These are phyloP conservation scores for Carpinus fangiana DNA, from an alignment of 306 rosid genomes.

Conservation along the genomic window DNA sequence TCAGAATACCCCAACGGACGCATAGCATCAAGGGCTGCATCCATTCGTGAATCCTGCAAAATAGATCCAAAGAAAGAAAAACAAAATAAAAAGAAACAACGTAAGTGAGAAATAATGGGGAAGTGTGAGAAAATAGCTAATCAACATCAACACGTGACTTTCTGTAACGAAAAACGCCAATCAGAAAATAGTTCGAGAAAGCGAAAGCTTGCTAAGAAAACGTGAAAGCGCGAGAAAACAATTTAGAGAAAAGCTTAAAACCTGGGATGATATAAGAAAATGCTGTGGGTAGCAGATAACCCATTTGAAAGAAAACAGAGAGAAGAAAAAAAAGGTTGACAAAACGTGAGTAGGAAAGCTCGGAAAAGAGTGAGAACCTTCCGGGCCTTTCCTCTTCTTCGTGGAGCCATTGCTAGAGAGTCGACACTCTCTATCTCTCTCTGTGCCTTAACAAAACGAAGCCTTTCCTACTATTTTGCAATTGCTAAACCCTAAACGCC, in stretches of 20 bases:
- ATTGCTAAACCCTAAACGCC: neutral
- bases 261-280: neutral
- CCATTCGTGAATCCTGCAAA: constrained; percentile 5
- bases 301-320: neutral
- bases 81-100: no score
- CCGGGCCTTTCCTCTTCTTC: constrained; percentile 5
- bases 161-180: neutral
- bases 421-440: neutral
- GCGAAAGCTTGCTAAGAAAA: neutral
- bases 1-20: no score
- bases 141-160: neutral
- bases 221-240: neutral
- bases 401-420: constrained; percentile 26
- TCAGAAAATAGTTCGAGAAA: neutral
- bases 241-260: neutral
- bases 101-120: no score
- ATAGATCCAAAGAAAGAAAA: neutral
- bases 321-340: neutral
- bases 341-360: neutral
- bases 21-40: no score
- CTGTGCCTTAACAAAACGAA: neutral
- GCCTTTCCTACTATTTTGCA: no score
- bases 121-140: neutral
- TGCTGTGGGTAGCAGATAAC: neutral
- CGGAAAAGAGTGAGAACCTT: neutral